These are phyloP conservation scores for Colletotrichum sp. DNA, from an alignment of 2,329 filamentous ascomycete genomes.

Conservation along the genomic window DNA sequence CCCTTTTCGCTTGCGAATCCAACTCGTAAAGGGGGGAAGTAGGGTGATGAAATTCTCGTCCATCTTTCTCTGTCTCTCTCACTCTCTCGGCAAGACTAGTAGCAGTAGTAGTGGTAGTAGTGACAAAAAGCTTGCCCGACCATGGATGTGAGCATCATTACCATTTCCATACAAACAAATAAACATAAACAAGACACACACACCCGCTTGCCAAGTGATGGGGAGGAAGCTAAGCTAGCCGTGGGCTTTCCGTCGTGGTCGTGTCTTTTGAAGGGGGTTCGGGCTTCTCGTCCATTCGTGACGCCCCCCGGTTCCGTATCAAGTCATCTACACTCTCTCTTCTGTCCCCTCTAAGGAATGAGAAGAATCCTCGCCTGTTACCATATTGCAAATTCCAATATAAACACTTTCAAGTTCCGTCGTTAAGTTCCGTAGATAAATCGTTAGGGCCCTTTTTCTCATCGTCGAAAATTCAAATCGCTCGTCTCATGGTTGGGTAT, in stretches of 20 bases:
- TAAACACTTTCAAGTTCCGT: slow-evolving; percentile 9
- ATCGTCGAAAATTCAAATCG: not conserved
- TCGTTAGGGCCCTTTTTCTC: not conserved
- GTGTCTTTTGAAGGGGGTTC: not conserved
- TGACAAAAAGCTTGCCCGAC: not conserved
- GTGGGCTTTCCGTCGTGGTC: slow-evolving; percentile 1
- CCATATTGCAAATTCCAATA: not conserved
- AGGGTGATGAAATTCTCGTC: not conserved
- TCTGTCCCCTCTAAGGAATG: slow-evolving; percentile 13
- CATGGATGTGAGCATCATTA: slow-evolving; percentile 2
- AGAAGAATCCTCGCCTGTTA: not conserved
- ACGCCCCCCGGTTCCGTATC: slow-evolving; percentile 14
- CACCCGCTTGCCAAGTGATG: slow-evolving; percentile 13
- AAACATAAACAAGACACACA: slow-evolving; percentile 12
- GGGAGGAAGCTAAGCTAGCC: slow-evolving; percentile 6
- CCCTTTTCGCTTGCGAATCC: slow-evolving; percentile 14
- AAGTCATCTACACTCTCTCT: slow-evolving; percentile 13
- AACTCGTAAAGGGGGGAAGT: not conserved
- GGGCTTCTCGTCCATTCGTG: not conserved
- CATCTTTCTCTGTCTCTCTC: not conserved
- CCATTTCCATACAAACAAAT: slow-evolving; percentile 3
- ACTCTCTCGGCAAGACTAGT: not conserved
- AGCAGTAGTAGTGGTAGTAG: not conserved
- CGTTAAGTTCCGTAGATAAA: slow-evolving; percentile 12
- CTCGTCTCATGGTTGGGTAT: not conserved